These are phyloP conservation scores for Solanum infundibuliforme DNA, from an alignment of 257 asterid genomes.

Conservation along the genomic window DNA sequence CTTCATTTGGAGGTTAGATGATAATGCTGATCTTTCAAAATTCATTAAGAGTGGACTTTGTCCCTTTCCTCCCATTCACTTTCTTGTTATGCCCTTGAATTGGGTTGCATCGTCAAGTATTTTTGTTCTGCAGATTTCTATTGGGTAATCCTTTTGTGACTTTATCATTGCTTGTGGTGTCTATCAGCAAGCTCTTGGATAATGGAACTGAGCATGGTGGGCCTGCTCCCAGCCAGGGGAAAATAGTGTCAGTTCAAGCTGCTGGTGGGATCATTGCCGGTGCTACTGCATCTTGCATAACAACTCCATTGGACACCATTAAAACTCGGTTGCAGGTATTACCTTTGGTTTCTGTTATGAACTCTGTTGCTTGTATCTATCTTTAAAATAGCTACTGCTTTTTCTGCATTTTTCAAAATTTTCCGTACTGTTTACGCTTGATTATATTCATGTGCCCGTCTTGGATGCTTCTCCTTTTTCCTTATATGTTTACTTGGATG, in stretches of 20 bases:
- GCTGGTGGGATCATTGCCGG: slow-evolving; percentile 92
- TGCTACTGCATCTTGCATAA: slow-evolving; percentile 81
- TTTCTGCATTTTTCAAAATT: neutral
- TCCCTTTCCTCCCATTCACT: neutral
- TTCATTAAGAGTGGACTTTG: neutral
- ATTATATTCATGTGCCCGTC: neutral
- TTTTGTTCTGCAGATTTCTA: neutral
- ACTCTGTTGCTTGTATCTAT: neutral
- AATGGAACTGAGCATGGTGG: slow-evolving; percentile 29
- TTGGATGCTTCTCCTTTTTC: neutral
- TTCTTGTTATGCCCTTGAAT: neutral
- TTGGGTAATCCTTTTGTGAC: neutral
- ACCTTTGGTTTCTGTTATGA: neutral
- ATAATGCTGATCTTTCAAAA: neutral
- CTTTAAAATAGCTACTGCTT: neutral
- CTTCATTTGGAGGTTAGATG: slow-evolving; percentile 67
- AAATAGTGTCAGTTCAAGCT: slow-evolving; percentile 71
- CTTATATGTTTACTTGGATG: neutral
- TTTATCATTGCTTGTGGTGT: slow-evolving; percentile 4
- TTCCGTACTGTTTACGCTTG: neutral
- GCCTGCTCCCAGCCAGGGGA: slow-evolving; percentile 50
- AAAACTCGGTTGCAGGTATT: slow-evolving; percentile 88
- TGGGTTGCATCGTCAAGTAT: neutral
- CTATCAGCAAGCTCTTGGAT: slow-evolving; percentile 41
- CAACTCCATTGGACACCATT: slow-evolving; percentile 91